phyloP scores from a whole-genome alignment of 2,329 filamentous ascomycete genomes.

The Fusarium scirpi region DNA sequence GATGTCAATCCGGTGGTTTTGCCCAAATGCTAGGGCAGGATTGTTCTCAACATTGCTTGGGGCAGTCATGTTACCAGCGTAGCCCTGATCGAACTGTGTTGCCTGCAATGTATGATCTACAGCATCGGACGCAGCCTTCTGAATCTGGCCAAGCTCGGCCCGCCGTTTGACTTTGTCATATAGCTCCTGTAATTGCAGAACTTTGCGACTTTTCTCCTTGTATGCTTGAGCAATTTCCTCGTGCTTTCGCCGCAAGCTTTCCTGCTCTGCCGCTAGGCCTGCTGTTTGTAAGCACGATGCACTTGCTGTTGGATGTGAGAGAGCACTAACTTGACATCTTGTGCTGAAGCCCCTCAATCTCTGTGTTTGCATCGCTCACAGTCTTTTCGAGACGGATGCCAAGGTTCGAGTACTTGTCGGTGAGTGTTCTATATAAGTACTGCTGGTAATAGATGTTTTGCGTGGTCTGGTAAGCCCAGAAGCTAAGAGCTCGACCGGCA shows the following conservation, averaged over 20 bases:
- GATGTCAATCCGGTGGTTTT: slow-evolving; percentile 34
- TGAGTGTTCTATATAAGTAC: slow-evolving; percentile 76
- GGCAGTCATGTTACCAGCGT: slow-evolving; percentile 7
- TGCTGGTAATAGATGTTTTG: slow-evolving; percentile 88
- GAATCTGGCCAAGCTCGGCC: slow-evolving; percentile 66
- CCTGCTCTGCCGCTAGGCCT: slow-evolving; percentile 71
- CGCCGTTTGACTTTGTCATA: slow-evolving; percentile 71
- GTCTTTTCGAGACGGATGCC: slow-evolving; percentile 77
- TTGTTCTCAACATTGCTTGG: slow-evolving; percentile 3
- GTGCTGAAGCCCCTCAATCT: slow-evolving; percentile 75
- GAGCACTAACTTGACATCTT: slow-evolving; percentile 68
- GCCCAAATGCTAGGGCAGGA: slow-evolving; percentile 15
- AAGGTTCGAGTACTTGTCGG: slow-evolving; percentile 76
- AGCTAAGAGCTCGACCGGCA: slow-evolving; percentile 80
- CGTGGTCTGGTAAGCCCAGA: slow-evolving; percentile 88
- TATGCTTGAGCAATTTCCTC: slow-evolving; percentile 75
- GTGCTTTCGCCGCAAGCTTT: slow-evolving; percentile 75
- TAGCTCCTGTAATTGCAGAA: slow-evolving; percentile 75
- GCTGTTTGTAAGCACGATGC: slow-evolving; percentile 19
- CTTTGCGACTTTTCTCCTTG: slow-evolving; percentile 76
- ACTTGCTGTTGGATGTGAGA: not conserved
- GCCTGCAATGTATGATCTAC: slow-evolving; percentile 48
- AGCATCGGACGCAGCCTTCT: slow-evolving; percentile 64
- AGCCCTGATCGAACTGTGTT: slow-evolving; percentile 22
- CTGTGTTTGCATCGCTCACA: slow-evolving; percentile 78